Percentiles rank a stretch among this genome's conserved stretches.
Conservation (phyloP, 768 basidiomycete species). For the Pleurotus ostreatus region DNA sequence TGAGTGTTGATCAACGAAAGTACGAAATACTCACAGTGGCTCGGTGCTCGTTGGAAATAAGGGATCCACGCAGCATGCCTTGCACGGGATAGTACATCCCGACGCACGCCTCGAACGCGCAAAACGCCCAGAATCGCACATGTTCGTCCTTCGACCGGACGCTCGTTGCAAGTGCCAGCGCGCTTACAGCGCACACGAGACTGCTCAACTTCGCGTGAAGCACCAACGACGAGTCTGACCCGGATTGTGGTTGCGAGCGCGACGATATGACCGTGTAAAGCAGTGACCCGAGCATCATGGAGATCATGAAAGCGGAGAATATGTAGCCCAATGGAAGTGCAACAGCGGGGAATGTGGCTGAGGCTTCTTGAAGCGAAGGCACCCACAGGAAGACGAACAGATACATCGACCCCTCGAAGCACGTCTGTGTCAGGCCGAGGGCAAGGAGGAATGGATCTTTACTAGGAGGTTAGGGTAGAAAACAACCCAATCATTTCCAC, state of each 20-base stretch:
- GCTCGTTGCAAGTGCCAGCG: constrained; percentile 50
- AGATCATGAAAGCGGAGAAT: constrained; percentile 78
- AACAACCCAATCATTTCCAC: not conserved
- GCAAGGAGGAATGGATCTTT: constrained; percentile 59
- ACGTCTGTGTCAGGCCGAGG: constrained; percentile 72
- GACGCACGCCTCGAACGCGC: constrained; percentile 71
- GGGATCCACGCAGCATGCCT: constrained; percentile 63
- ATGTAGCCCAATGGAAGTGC: constrained; percentile 72
- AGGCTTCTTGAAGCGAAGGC: constrained; percentile 63
- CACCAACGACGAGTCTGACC: constrained; percentile 38
- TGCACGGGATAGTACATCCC: constrained; percentile 80
- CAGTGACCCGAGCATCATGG: constrained; percentile 78
- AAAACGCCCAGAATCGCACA: constrained; percentile 68
- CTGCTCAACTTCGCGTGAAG: constrained; percentile 68
- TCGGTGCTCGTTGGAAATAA: constrained; percentile 69
- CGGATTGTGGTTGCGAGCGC: constrained; percentile 17
- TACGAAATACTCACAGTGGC: constrained; percentile 53
- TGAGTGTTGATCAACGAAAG: constrained; percentile 1
- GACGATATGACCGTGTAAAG: constrained; percentile 54
- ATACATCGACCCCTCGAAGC: constrained; percentile 84
- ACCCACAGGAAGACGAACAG: constrained; percentile 85
- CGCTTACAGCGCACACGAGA: constrained; percentile 55
- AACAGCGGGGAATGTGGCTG: constrained; percentile 27
- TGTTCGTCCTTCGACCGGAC: constrained; percentile 40
- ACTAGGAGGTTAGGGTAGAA: not conserved